Conservation (phyloP, 202 grass and related monocot genomes). For the Digitaria exilis region DNA sequence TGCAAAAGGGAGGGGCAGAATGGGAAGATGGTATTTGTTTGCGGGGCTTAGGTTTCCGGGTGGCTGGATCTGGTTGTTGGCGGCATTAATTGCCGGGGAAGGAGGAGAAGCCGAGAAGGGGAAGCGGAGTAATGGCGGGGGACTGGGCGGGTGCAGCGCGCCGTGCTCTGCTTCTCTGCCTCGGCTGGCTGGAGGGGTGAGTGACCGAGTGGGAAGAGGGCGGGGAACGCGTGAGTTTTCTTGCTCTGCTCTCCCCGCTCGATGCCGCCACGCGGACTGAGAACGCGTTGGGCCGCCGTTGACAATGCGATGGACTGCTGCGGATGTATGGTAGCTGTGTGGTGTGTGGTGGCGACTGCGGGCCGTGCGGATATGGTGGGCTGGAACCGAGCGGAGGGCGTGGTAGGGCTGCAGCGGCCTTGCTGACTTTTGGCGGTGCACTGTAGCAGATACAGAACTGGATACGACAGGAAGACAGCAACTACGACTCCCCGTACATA, state of each 20-base stretch:
- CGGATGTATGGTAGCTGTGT: not conserved
- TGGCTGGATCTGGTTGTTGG: constrained; percentile 38
- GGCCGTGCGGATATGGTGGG: constrained; percentile 11
- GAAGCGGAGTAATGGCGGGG: constrained; percentile 51
- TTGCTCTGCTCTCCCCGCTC: not conserved
- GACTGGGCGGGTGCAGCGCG: constrained; percentile 13
- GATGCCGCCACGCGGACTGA: not conserved
- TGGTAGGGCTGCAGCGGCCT: not conserved
- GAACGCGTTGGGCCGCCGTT: constrained; percentile 23
- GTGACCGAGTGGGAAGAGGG: not conserved
- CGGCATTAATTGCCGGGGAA: constrained; percentile 63
- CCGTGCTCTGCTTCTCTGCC: not conserved
- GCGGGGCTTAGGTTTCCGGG: constrained; percentile 40
- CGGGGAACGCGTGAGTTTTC: constrained; percentile 30
- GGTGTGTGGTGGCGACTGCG: not conserved
- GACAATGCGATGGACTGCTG: not conserved
- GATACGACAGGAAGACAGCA: not conserved
- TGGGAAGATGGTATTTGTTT: constrained; percentile 45
- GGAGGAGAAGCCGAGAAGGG: constrained; percentile 30
- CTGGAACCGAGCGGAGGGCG: not conserved
- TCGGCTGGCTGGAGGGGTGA: not conserved
- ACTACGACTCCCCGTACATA: not conserved
- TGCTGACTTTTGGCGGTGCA: not conserved
- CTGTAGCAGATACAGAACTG: not conserved
- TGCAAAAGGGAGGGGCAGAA: constrained; percentile 17